These are phyloP conservation scores for Tetrahymena thermophila DNA, from an alignment of 73 alveolate genomes.

Conservation along the genomic window DNA sequence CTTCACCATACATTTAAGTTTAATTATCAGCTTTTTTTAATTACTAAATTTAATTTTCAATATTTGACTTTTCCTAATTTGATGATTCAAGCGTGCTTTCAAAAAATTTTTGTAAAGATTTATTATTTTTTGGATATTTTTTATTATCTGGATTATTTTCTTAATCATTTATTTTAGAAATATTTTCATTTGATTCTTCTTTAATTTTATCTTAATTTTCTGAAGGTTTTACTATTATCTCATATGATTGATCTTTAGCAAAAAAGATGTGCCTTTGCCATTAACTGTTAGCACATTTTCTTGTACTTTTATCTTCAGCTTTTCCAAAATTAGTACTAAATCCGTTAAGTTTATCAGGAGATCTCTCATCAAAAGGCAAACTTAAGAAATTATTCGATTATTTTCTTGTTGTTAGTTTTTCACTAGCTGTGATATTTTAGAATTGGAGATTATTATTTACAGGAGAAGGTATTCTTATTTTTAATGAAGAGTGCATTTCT, in stretches of 20 bases:
- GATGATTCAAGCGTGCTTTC: not conserved
- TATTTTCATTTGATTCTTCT: not conserved
- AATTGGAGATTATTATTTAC: not conserved
- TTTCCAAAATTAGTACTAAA: not conserved
- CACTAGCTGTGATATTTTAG: not conserved
- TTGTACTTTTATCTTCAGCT: not conserved
- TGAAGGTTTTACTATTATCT: not conserved
- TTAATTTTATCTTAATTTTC: not conserved
- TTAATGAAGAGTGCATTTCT: not conserved
- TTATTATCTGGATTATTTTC: not conserved
- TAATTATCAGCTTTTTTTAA: not conserved
- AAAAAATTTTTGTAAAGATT: not conserved
- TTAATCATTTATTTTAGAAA: too few species aligned
- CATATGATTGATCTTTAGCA: not conserved
- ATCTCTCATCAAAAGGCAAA: not conserved
- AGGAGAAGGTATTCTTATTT: not conserved
- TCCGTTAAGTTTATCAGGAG: not conserved
- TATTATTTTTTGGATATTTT: not conserved
- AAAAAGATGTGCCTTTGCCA: not conserved
- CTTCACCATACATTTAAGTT: not conserved
- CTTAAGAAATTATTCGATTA: not conserved
- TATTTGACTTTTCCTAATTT: not conserved
- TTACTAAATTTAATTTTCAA: not conserved
- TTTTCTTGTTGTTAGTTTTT: not conserved
- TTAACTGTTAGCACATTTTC: not conserved